Base-by-base conservation (phyloP, 2,329 filamentous ascomycete species). In the Fusarium austroafricanum region DNA sequence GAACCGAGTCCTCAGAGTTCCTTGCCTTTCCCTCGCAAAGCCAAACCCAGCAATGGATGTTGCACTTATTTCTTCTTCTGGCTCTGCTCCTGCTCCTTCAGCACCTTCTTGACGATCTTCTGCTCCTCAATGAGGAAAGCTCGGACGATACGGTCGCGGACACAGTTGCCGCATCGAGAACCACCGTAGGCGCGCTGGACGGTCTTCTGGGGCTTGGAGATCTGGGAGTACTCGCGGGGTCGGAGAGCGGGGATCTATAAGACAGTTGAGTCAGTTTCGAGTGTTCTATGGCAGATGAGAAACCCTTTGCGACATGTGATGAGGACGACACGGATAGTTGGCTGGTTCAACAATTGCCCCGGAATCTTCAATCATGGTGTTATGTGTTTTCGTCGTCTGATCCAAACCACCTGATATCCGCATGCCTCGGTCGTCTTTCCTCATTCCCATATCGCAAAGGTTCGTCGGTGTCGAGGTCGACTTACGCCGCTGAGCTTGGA, bases 101-200 rank as follows among this genome's bases (percentile, higher is more conserved):
- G 90, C 79, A 99, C 96, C 93, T 99, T 99, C 94, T 99, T 99
- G 85, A 99, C 96, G 79, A 99, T 98, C 93, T 99, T 99, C 89
- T 99, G 96, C 90, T 99, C 96, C 89, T 99, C 96, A 75, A 99
- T 98, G 83, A 99, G 87, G 91, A 99, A 99, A 72, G 96, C 96
- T 77, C 96, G 93, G 77, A 97, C 93, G 76, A 99, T 93, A 78
- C 96, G 92, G 88, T 99, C 96, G 84, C 95, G 94, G 77, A 99
- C 96, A 84, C 96, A 99, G 89, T 93, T 96, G 81, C 92, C 94
- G 88, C 96, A 99, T 89, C 96, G 93, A 79, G 94, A 97, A 80
- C 96, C 96, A 83, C 96, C 94, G 83, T 99, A 99, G 79, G 96
- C 94, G 79, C 96, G 94, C 87, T 96, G 93, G 82, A 99, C 96